Evolutionary conservation across 2,329 filamentous ascomycete species (phyloP).

Genomic region (Diplodia seriata): DNA sequence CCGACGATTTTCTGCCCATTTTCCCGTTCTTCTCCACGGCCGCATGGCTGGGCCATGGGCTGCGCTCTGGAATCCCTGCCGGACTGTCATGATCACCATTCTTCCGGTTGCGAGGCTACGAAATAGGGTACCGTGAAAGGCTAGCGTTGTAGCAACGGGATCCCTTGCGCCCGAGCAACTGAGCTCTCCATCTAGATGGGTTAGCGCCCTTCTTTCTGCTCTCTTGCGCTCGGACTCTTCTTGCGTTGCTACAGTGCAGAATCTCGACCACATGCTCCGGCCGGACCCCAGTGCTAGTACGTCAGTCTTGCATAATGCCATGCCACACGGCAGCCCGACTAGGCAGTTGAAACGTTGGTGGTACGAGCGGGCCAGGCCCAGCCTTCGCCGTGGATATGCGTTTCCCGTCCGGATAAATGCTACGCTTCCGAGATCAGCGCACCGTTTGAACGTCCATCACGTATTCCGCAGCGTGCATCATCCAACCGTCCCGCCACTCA

Average conservation of each 20-base stretch:
- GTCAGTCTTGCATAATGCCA: not conserved
- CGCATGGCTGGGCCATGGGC: conserved; percentile 7
- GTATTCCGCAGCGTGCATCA: not conserved
- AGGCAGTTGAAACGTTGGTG: not conserved
- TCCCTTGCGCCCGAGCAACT: conserved; percentile 8
- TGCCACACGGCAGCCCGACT: not conserved
- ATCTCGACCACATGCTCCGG: not conserved
- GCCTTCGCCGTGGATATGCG: not conserved
- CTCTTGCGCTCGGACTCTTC: not conserved
- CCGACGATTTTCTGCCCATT: conserved; percentile 3
- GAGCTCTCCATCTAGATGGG: not conserved
- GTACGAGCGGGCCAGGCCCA: not conserved
- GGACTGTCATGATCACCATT: conserved; percentile 1
- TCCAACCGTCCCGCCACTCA: not conserved
- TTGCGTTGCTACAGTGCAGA: not conserved
- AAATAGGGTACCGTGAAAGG: not conserved
- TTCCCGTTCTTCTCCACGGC: not conserved
- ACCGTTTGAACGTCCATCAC: not conserved
- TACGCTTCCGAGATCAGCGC: conserved; percentile 8
- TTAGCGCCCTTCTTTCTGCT: not conserved
- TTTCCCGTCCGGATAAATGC: conserved; percentile 14
- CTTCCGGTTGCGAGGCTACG: conserved; percentile 21
- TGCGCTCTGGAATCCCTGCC: not conserved
- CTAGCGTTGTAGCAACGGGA: conserved; percentile 7
- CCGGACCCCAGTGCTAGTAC: not conserved